Evolutionary conservation across 257 asterid genomes (phyloP).

Genomic region (Gentiana dahurica): DNA sequence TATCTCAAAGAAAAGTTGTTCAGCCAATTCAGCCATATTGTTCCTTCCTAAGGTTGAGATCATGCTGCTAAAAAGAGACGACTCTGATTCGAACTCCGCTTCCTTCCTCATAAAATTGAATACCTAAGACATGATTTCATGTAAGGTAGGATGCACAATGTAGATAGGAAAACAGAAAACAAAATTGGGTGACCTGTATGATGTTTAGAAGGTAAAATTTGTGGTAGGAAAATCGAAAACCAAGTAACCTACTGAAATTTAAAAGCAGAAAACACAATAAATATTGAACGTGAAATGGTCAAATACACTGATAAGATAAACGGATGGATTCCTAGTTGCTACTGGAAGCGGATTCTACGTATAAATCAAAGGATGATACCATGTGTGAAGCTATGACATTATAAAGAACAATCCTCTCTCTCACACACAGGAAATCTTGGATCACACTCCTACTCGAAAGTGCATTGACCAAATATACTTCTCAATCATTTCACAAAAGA

Average conservation of each 20-base stretch:
- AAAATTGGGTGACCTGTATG: background rate
- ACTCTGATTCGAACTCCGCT: slow-evolving; percentile 49
- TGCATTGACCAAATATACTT: too few species aligned
- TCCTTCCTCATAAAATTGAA: slow-evolving; percentile 51
- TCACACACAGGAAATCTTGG: too few species aligned
- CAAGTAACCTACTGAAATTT: background rate
- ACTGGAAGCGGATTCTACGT: too few species aligned
- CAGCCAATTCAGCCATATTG: slow-evolving; percentile 46
- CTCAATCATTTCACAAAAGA: too few species aligned
- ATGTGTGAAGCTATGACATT: too few species aligned
- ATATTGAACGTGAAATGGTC: too few species aligned
- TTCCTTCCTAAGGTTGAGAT: slow-evolving; percentile 45
- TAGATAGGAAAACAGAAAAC: slow-evolving; percentile 1
- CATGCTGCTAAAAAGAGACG: slow-evolving; percentile 47
- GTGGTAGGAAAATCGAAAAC: background rate
- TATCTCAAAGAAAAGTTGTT: slow-evolving; percentile 32
- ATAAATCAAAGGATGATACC: too few species aligned
- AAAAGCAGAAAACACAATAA: background rate
- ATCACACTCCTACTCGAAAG: too few species aligned
- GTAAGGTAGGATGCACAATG: slow-evolving; percentile 16
- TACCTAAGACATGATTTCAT: slow-evolving; percentile 38
- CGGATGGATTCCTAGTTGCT: too few species aligned
- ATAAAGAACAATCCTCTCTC: too few species aligned
- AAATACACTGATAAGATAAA: too few species aligned
- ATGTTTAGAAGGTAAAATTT: too few species aligned